These are phyloP conservation scores for Monsonia emarginata DNA, from an alignment of 441 rosid species.

Conservation along the genomic window DNA sequence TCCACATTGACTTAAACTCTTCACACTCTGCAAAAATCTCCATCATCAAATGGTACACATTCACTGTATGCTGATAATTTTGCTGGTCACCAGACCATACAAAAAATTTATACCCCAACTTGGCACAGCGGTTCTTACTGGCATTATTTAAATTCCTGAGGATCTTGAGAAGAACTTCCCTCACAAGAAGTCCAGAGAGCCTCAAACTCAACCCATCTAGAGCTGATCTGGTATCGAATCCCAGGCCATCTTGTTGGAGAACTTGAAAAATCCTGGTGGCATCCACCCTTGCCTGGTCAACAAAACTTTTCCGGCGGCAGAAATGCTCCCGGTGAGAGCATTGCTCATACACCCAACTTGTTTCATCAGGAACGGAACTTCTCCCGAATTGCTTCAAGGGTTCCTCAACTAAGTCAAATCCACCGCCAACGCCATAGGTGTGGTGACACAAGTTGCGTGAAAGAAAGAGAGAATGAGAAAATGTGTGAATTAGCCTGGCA, in stretches of 20 bases:
- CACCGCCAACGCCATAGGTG: conserved; percentile 29
- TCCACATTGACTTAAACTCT: conserved; percentile 83
- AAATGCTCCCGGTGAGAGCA: conserved; percentile 7
- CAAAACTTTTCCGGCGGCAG: conserved; percentile 27
- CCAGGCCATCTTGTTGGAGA: conserved; percentile 63
- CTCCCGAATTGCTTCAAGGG: conserved; percentile 39
- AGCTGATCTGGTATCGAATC: conserved; percentile 47
- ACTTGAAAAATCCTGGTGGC: conserved; percentile 50
- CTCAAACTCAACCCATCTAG: conserved; percentile 43
- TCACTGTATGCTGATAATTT: conserved; percentile 45
- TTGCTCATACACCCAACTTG: conserved; percentile 9
- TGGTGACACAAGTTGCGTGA: conserved; percentile 37
- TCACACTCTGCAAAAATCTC: conserved; percentile 66
- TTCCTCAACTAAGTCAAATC: conserved; percentile 42
- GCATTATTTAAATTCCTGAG: conserved; percentile 36
- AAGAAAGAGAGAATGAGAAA: conserved; percentile 22
- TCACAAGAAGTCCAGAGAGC: conserved; percentile 68
- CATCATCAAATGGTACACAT: conserved; percentile 64
- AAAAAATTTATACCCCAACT: conserved; percentile 67
- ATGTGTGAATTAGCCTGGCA: conserved; percentile 31
- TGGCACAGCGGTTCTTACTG: conserved; percentile 53
- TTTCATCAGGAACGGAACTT: conserved; percentile 22
- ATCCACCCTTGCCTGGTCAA: conserved; percentile 30
- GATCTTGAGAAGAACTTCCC: conserved; percentile 67
- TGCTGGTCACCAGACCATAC: conserved; percentile 57